phyloP scores from a whole-genome alignment of 257 asterid species.

The Solanum medicagineum region DNA sequence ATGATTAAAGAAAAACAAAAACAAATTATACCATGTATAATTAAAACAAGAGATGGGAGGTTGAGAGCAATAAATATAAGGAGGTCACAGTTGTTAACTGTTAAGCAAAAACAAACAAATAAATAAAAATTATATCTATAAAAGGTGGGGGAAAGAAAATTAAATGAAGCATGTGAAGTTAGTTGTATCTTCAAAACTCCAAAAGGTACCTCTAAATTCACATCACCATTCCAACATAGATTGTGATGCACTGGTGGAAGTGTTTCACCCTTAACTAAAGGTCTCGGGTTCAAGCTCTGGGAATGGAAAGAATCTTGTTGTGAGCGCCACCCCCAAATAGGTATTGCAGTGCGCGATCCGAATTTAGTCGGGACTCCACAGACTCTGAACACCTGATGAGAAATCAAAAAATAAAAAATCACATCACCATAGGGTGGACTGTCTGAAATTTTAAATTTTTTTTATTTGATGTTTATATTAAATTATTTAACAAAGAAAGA shows the following conservation, averaged over 20 bases:
- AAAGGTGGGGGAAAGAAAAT: neutral
- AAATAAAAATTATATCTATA: neutral
- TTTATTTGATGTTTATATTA: neutral
- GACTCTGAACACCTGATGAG: too few species aligned
- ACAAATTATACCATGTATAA: neutral
- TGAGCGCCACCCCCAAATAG: too few species aligned
- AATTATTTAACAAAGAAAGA: too few species aligned
- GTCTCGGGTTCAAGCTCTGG: too few species aligned
- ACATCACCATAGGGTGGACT: neutral
- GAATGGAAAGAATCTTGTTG: too few species aligned
- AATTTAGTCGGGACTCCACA: too few species aligned
- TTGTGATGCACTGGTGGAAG: too few species aligned
- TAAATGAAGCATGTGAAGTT: neutral
- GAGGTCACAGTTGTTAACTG: neutral
- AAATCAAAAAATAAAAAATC: too few species aligned
- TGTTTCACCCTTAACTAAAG: too few species aligned
- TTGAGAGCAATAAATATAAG: neutral
- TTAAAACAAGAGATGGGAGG: neutral
- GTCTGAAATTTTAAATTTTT: neutral
- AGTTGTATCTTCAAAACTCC: neutral
- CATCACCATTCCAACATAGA: neutral
- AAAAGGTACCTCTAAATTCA: neutral
- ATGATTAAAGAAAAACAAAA: neutral
- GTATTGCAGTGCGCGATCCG: fast-evolving
- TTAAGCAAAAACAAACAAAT: neutral